Evolutionary conservation across 225 moss, liverwort and hornwort species (phyloP).

Genomic region (Ulota crispa): DNA sequence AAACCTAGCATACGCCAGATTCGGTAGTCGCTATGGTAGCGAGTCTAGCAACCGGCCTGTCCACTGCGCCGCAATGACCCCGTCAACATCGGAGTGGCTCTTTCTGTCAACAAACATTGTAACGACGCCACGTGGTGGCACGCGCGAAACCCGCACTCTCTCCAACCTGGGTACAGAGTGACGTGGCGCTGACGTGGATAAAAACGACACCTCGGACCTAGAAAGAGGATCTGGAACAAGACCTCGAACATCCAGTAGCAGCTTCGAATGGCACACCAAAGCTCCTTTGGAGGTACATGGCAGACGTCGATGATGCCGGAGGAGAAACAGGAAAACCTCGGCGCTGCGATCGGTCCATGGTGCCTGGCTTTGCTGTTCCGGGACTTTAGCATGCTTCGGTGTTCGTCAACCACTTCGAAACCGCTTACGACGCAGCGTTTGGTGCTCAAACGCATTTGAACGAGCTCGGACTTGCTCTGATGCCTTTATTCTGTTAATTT

Average conservation of each 20-base stretch:
- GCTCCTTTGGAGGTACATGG: neutral
- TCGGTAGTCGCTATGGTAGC: neutral
- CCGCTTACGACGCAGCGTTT: neutral
- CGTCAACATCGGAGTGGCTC: neutral
- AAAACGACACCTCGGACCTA: rapidly evolving
- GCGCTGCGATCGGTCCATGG: neutral
- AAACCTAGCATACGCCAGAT: too few species aligned
- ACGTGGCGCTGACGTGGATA: neutral
- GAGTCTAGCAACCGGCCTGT: neutral
- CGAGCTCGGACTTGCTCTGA: neutral
- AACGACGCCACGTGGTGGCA: neutral
- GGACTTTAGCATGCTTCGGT: neutral
- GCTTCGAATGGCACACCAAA: neutral
- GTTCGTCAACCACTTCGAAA: neutral
- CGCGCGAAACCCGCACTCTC: neutral
- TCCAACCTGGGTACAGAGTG: neutral
- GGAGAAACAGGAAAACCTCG: neutral
- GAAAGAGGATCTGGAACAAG: neutral
- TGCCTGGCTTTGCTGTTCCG: neutral
- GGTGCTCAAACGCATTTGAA: neutral
- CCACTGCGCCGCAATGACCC: neutral
- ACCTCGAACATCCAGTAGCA: neutral
- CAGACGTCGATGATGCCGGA: neutral
- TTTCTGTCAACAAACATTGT: neutral
- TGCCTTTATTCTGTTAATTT: neutral